Evolutionary conservation across 202 grass and related monocot genomes (phyloP).

Genomic region (Alloteropsis angusta): DNA sequence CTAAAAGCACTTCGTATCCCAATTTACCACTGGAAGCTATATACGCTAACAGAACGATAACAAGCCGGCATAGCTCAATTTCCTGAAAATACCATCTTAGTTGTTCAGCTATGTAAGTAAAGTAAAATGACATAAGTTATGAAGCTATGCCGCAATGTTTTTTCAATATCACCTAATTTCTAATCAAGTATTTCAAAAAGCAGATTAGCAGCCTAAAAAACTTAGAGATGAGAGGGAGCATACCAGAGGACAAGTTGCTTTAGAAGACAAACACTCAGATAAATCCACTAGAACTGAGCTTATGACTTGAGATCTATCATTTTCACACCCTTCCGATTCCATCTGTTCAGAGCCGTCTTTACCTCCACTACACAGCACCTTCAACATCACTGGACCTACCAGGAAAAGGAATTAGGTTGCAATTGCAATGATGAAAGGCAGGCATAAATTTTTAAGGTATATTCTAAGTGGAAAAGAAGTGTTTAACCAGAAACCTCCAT

Average conservation of each 20-base stretch:
- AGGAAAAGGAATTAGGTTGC: constrained; percentile 35
- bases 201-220: constrained; percentile 12
- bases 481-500: neutral
- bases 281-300: constrained; percentile 61
- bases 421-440: neutral
- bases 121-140: neutral
- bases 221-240: neutral
- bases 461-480: constrained; percentile 1
- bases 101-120: neutral
- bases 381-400: constrained; percentile 58
- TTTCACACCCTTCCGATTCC: constrained; percentile 34
- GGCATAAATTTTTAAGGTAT: neutral
- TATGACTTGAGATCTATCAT: constrained; percentile 42
- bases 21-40: constrained; percentile 75
- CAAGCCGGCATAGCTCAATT: constrained; percentile 61
- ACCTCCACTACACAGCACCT: constrained; percentile 57
- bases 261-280: constrained; percentile 53
- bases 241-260: constrained; percentile 59
- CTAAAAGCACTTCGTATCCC: constrained; percentile 71
- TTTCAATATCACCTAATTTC: neutral
- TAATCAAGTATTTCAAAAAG: neutral
- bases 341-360: constrained; percentile 30
- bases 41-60: constrained; percentile 71
- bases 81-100: constrained; percentile 43
- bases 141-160: neutral